Percentiles rank a stretch among this genome's conserved stretches.
These are phyloP conservation scores for Alloteropsis semialata DNA, from an alignment of 176 grass and related monocot genomes.

Conservation along the genomic window DNA sequence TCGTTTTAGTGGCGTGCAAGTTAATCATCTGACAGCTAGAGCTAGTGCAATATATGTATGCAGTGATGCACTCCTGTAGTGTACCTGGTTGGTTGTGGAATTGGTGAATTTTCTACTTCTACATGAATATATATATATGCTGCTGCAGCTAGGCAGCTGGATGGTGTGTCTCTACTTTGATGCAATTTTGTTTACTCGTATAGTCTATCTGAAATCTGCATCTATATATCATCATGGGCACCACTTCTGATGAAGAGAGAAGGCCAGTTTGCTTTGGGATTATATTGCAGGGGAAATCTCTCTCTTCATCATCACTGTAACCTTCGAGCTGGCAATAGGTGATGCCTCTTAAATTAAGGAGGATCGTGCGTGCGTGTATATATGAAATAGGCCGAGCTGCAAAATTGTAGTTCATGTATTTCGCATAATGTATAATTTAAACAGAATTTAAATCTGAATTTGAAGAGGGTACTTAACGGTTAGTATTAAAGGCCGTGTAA, in stretches of 20 bases:
- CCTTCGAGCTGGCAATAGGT: neutral
- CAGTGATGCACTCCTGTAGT: neutral
- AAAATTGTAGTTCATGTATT: neutral
- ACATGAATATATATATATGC: neutral
- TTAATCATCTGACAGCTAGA: neutral
- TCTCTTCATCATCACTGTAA: neutral
- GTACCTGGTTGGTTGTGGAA: neutral
- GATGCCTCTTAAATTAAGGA: neutral
- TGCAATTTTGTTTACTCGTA: neutral
- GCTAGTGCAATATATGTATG: neutral
- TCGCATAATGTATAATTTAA: neutral
- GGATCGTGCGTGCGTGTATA: neutral
- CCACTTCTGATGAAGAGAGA: neutral
- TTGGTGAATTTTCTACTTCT: neutral
- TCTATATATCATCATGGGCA: neutral
- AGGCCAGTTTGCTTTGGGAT: neutral
- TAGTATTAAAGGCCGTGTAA: no score
- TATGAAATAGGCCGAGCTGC: neutral
- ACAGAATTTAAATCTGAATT: neutral
- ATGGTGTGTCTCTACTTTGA: neutral
- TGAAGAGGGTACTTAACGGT: no score
- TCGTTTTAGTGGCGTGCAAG: constrained; percentile 37
- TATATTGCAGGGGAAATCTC: neutral
- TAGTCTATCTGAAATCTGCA: neutral
- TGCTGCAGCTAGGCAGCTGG: neutral